Base-by-base conservation (phyloP, 768 basidiomycete genomes). In the Russula brevipes region DNA sequence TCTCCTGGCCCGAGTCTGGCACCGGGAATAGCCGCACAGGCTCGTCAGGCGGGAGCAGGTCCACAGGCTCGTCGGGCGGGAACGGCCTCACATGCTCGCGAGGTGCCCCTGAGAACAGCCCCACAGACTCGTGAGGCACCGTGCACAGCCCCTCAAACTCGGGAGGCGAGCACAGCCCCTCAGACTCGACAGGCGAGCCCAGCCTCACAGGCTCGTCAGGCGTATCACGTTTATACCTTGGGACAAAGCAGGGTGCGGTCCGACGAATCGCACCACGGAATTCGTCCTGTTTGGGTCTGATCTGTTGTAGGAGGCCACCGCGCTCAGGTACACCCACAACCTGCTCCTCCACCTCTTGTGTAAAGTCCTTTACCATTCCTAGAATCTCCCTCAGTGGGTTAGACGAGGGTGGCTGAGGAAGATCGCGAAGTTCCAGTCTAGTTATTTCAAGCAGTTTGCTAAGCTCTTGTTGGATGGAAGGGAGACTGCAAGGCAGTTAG, bases 341-440 rank as follows among this genome's bases (percentile, higher is more conserved):
- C 60, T 46, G 41, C 38, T 4, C 16, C 30, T 33, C 17, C 42
- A 55, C 33, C 17, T 33, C 81, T 0, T 70, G 72, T 2, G 73
- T 70, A 54, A 89, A 90, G 0, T 59, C 66, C 4, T 78, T 73
- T 7, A 90, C 67, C 2, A 83, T 68, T 0, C 70, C 73, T 0
- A 82, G 70, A 2, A 89, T 79, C 52, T 88, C 87, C n/a, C 77
- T 78, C 0, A 82, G 71, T 0, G 86, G 81, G 51, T 89, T 81
- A 1, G 63, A 69, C 0, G 87, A 83, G 0, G 86, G 86, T 0
- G 80, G 77, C 36, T 72, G 79, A 0, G 87, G 86, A 0, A 82
- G 73, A 19, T 58, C 30, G 0, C 63, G 54, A 0, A 80, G 49
- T 5, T 68, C 71, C 0, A 69, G 58, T 1, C 79, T 75, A 0